Percentiles rank a stretch among this genome's conserved stretches.
Evolutionary conservation across 495 filamentous ascomycete genomes (phyloP).

Genomic region (Penicillium dipodomyicola): DNA sequence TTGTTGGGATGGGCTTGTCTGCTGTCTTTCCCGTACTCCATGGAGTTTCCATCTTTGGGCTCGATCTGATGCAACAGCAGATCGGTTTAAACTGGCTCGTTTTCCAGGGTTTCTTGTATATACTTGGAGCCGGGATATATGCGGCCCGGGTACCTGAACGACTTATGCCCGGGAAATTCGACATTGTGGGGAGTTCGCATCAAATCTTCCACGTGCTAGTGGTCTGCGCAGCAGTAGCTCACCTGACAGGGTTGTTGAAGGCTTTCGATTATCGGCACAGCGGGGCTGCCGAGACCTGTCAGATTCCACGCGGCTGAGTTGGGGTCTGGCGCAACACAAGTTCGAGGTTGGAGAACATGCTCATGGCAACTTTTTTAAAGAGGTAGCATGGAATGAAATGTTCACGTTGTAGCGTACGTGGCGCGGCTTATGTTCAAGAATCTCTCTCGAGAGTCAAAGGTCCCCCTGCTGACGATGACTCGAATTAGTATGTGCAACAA

Average conservation of each 20-base stretch:
- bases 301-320: conserved; percentile 31
- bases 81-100: conserved; percentile 86
- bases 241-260: conserved; percentile 55
- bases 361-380: conserved; percentile 23
- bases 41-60: conserved; percentile 62
- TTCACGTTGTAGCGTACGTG: conserved; percentile 19
- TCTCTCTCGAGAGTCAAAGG: conserved; percentile 8
- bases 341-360: conserved; percentile 29
- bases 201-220: conserved; percentile 66
- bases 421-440: conserved; percentile 8
- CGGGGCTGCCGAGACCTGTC: conserved; percentile 42
- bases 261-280: conserved; percentile 58
- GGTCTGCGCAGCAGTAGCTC: conserved; percentile 56
- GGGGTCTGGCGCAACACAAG: conserved; percentile 9
- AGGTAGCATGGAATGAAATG: conserved; percentile 29
- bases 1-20: conserved; percentile 82
- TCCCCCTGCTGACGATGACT: conserved; percentile 27
- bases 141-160: conserved; percentile 59
- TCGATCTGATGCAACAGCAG: conserved; percentile 55
- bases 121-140: conserved; percentile 81
- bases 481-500: conserved; percentile 28
- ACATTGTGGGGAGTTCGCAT: conserved; percentile 61
- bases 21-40: conserved; percentile 79
- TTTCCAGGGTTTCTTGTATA: conserved; percentile 77
- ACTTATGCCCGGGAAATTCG: conserved; percentile 52